Evolutionary conservation across 2,329 filamentous ascomycete species (phyloP), one percentile per base, ranked within the genome.

Genomic region (Podosphaera leucotricha): DNA sequence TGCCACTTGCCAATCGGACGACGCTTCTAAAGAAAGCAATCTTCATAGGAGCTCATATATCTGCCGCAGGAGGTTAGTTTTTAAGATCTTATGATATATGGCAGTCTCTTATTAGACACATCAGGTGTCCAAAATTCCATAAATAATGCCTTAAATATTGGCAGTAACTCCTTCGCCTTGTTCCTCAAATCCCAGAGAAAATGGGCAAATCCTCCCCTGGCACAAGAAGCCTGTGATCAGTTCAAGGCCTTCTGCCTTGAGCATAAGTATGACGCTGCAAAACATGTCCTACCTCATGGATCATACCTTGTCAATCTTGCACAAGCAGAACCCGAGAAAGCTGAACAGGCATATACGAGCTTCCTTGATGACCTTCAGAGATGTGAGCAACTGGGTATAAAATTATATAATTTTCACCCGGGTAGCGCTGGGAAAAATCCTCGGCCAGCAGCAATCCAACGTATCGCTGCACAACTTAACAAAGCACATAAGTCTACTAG

Each of bases 151-250:
- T 58, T 77, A 1, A 71, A 84, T 42, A 85, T 93, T 50, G 86
- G 86, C 44, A 86, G 80, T 49, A 98, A 95, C 58, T 75, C 86
- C 8, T 92, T 95, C 53, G 90, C 90, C 3, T 67, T 95, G 18
- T 98, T 98, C 63, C 70, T 98, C 53, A 95, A 95, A 59, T 92
- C 83, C 0, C 90, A 98, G 60, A 77, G 86, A 45, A 95, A 93
- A 65, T 98, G 90, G 90, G 69, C 72, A 22, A 92, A 80, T 54
- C 83, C 86, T 7, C 72, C 81, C 0, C 67, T 98, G 3, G 68
- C 78, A 21, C 61, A 73, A 35, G 75, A 80, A 21, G 72, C 78
- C 44, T 68, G 71, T 42, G 67, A 74, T 37, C 68, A 74, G 35
- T 98, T 95, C 62, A 71, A 71, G 45, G 66, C 68, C 38, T 64